Conservation (phyloP, 1,139 yeast species). For the Geotrichum histeridarum region DNA sequence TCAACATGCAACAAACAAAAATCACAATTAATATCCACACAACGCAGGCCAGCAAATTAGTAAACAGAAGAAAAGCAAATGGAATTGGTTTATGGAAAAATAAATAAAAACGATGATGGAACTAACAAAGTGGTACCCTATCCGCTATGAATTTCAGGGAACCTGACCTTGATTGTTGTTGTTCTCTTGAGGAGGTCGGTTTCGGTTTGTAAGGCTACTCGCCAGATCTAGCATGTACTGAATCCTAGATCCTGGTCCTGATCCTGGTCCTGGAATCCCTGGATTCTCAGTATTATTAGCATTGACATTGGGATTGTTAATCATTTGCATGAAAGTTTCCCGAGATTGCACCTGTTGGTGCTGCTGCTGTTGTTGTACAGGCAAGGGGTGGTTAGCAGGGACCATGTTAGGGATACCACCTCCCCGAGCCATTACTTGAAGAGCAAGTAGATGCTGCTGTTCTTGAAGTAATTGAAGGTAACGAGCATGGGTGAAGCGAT, state of each 20-base stretch:
- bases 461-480: constrained; percentile 9
- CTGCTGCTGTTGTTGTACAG: neutral
- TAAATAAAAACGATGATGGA: neutral
- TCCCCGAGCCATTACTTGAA: neutral
- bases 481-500: neutral
- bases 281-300: too few relatives aligned
- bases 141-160: neutral
- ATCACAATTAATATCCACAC: too few relatives aligned
- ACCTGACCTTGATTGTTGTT: neutral
- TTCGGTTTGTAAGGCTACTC: neutral
- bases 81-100: neutral
- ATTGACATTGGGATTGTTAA: too few relatives aligned
- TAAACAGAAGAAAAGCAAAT: neutral
- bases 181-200: neutral
- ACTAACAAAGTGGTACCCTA: too few relatives aligned
- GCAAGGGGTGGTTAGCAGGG: neutral
- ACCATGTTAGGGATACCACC: neutral
- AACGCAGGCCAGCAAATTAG: too few relatives aligned
- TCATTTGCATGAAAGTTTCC: neutral
- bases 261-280: too few relatives aligned
- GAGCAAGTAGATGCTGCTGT: constrained; percentile 11
- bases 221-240: neutral
- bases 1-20: too few relatives aligned
- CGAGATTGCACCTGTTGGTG: neutral
- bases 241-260: neutral